Evolutionary conservation across 768 basidiomycete genomes (phyloP).

Genomic region (Tricholoma hemisulphureum): DNA sequence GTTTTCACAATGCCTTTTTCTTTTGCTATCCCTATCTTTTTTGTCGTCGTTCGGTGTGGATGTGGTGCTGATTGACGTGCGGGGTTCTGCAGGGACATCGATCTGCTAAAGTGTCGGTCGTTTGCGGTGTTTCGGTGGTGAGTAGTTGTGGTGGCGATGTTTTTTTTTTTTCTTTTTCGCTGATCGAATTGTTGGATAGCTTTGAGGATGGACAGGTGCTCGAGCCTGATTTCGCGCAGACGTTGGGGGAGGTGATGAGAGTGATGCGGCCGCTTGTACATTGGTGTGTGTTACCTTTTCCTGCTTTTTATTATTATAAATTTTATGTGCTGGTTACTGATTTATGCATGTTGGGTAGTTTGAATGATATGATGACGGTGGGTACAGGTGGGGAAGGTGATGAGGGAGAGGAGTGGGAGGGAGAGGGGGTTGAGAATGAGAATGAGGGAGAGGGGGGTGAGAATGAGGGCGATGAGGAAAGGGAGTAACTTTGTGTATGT

Average conservation of each 20-base stretch:
- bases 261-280: constrained; percentile 77
- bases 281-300: constrained; percentile 58
- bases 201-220: constrained; percentile 78
- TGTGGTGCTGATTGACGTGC: not conserved
- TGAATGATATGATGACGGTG: constrained; percentile 73
- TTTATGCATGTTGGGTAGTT: constrained; percentile 37
- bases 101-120: constrained; percentile 81
- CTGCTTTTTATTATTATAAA: not conserved
- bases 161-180: too few species aligned
- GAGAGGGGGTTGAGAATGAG: not conserved
- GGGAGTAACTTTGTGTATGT: too few species aligned
- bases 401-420: constrained; percentile 21
- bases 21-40: not conserved
- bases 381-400: constrained; percentile 30
- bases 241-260: constrained; percentile 50
- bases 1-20: too few species aligned
- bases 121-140: constrained; percentile 68
- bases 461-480: constrained; percentile 26
- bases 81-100: constrained; percentile 83
- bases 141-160: constrained; percentile 13
- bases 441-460: not conserved
- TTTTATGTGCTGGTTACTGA: too few species aligned
- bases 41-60: not conserved
- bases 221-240: constrained; percentile 60
- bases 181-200: constrained; percentile 36